Percentiles rank a stretch among this genome's conserved stretches.
phyloP scores from a whole-genome alignment of 2,329 filamentous ascomycete species.

The Escovopsis weberi region DNA sequence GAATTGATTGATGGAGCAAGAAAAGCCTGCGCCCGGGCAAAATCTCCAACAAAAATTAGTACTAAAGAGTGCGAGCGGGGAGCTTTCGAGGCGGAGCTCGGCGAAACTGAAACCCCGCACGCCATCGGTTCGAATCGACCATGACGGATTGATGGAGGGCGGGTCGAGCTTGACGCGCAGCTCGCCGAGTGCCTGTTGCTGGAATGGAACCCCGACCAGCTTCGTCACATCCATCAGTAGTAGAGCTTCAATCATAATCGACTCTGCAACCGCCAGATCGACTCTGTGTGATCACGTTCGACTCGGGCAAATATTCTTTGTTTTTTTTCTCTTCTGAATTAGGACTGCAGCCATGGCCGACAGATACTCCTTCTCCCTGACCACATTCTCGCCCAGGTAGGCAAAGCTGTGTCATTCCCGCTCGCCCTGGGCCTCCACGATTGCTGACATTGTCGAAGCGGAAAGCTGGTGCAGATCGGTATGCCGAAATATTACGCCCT shows the following conservation, averaged over 20 bases:
- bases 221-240: too few species aligned
- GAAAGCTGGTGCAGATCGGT: slow-evolving; percentile 98
- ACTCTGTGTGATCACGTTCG: too few species aligned
- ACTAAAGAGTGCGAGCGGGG: not conserved
- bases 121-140: too few species aligned
- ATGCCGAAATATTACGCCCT: slow-evolving; percentile 7
- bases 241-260: too few species aligned
- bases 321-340: too few species aligned
- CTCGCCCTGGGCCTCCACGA: slow-evolving; percentile 7
- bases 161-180: slow-evolving; percentile 23
- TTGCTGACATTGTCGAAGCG: slow-evolving; percentile 46
- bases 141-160: slow-evolving; percentile 1
- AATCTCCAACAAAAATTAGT: too few species aligned
- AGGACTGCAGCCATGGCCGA: slow-evolving; percentile 61
- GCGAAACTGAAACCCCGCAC: slow-evolving; percentile 14
- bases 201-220: too few species aligned
- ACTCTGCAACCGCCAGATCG: not conserved
- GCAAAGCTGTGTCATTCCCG: slow-evolving; percentile 5
- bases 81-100: slow-evolving; percentile 8
- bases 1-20: too few species aligned
- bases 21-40: too few species aligned
- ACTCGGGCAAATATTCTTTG: too few species aligned
- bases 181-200: slow-evolving; percentile 20
- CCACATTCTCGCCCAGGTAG: slow-evolving; percentile 93
- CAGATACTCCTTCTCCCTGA: slow-evolving; percentile 97